Percentiles rank a stretch among this genome's conserved stretches.
These are phyloP conservation scores for Aurantiochytrium sp. DNA, from an alignment of 108 stramenopile species.

Conservation along the genomic window DNA sequence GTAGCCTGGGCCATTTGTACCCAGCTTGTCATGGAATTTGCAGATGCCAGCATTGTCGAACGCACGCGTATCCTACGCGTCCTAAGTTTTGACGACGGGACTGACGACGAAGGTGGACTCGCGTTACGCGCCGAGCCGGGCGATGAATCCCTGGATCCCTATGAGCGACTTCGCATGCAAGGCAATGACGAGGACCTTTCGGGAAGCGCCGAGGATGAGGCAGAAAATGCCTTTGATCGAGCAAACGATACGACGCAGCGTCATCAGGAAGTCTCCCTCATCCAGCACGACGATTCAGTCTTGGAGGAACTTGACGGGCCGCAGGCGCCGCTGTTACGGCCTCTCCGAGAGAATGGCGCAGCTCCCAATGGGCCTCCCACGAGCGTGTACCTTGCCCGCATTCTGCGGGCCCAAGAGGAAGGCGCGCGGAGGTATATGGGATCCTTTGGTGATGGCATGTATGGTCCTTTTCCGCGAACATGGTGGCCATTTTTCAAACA, in stretches of 20 bases:
- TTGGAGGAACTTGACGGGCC: too few relatives aligned
- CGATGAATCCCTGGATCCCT: neutral
- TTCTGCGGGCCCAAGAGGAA: conserved; percentile 3
- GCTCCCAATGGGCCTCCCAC: neutral
- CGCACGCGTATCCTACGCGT: neutral
- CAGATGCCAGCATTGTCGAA: neutral
- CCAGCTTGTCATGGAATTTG: conserved; percentile 9
- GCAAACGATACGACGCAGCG: too few relatives aligned
- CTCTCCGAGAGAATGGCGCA: too few relatives aligned
- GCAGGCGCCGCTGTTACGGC: too few relatives aligned
- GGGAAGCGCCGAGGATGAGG: too few relatives aligned
- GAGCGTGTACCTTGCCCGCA: neutral
- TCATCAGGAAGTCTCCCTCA: too few relatives aligned
- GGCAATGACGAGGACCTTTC: too few relatives aligned
- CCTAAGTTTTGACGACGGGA: neutral
- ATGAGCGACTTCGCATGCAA: neutral
- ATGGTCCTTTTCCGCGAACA: neutral
- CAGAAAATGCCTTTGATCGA: too few relatives aligned
- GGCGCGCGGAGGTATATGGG: conserved; percentile 11
- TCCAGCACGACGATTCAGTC: too few relatives aligned
- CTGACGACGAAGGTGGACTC: too few relatives aligned
- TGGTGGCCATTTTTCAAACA: conserved; percentile 10
- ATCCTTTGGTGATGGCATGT: neutral
- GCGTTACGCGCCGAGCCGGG: neutral
- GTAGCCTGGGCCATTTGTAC: neutral